These are phyloP conservation scores for Gracilaria domingensis DNA, from an alignment of 23 red algal genomes.

Conservation along the genomic window DNA sequence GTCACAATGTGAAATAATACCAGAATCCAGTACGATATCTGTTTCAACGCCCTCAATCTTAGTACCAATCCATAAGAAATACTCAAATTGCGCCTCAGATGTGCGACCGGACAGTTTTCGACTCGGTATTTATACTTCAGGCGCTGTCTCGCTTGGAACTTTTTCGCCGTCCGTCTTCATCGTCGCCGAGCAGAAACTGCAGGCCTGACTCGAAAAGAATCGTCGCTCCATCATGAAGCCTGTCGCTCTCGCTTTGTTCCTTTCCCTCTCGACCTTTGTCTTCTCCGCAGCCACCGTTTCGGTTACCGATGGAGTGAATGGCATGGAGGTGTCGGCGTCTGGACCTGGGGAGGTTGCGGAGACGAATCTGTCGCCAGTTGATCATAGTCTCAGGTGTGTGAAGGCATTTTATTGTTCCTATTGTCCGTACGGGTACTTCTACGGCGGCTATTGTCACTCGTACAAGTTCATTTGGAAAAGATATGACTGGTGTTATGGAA, in stretches of 20 bases:
- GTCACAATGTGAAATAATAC: too few relatives aligned
- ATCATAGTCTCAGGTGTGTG: background rate
- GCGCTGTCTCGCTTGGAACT: background rate
- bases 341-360: background rate
- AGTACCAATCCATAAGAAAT: too few relatives aligned
- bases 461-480: background rate
- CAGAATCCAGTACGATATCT: background rate
- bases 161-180: background rate
- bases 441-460: background rate
- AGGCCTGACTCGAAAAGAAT: background rate
- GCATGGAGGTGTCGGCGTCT: background rate
- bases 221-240: background rate
- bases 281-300: background rate
- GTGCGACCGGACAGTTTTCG: background rate
- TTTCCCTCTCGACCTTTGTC: background rate
- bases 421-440: background rate
- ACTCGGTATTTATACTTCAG: background rate
- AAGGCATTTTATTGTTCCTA: background rate
- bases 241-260: background rate
- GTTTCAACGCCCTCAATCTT: background rate
- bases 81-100: too few relatives aligned
- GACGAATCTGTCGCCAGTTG: background rate
- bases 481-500: conserved; percentile 27
- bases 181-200: background rate
- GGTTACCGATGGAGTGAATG: background rate